Percentiles rank a stretch among this genome's conserved stretches.
phyloP scores from a whole-genome alignment of 2,329 filamentous ascomycete genomes.

The Stachybotrys chartarum region DNA sequence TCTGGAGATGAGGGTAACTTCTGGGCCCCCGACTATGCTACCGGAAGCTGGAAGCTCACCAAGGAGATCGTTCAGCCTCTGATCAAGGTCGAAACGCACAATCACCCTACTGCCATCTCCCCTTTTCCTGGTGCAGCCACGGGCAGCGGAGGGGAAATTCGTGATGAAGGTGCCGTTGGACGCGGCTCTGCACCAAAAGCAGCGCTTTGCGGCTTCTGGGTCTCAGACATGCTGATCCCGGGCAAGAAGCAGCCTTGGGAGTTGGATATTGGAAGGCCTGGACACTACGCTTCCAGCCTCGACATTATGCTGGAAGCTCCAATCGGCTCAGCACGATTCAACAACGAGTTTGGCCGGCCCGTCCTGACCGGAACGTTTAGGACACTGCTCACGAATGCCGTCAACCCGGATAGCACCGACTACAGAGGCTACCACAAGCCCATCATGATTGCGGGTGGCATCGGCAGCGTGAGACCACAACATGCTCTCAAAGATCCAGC shows the following conservation, averaged over 20 bases:
- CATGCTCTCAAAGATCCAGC: conserved; percentile 80
- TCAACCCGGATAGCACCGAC: conserved; percentile 46
- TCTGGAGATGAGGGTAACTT: conserved; percentile 36
- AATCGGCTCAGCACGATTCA: conserved; percentile 90
- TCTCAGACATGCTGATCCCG: conserved; percentile 89
- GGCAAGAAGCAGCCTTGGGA: conserved; percentile 83
- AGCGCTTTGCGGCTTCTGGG: conserved; percentile 86
- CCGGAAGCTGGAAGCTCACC: conserved; percentile 78
- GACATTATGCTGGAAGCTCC: conserved; percentile 98
- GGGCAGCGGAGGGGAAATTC: conserved; percentile 89
- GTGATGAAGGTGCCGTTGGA: conserved; percentile 91
- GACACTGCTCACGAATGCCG: conserved; percentile 65
- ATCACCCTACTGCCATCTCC: conserved; percentile 93
- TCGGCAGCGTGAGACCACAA: conserved; percentile 85
- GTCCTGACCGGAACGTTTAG: conserved; percentile 86
- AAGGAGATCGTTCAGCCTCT: conserved; percentile 85
- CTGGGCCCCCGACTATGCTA: conserved; percentile 84
- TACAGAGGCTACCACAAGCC: conserved; percentile 94
- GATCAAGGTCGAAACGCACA: conserved; percentile 95
- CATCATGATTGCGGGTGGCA: conserved; percentile 95
- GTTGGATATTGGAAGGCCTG: conserved; percentile 78
- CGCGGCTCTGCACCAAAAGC: conserved; percentile 89
- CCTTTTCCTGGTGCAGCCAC: conserved; percentile 90
- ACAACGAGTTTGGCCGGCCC: conserved; percentile 94
- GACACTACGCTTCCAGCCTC: conserved; percentile 85